These are phyloP conservation scores for Colletotrichum shisoi DNA, from an alignment of 2,329 filamentous ascomycete genomes.

Conservation along the genomic window DNA sequence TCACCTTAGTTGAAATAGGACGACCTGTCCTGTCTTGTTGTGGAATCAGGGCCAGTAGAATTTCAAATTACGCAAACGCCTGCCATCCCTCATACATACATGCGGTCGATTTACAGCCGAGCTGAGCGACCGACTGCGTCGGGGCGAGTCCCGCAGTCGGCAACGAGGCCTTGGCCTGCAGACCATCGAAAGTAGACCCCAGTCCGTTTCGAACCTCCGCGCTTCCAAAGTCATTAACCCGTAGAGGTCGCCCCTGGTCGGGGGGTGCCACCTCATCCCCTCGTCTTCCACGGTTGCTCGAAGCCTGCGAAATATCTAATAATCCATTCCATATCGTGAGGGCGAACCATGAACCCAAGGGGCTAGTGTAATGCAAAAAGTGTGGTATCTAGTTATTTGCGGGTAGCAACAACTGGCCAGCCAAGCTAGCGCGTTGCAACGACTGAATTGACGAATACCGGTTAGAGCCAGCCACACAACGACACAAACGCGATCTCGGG, in stretches of 20 bases:
- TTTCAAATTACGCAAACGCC: slow-evolving; percentile 41
- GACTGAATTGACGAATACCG: slow-evolving; percentile 43
- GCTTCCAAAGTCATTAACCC: slow-evolving; percentile 38
- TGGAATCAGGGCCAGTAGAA: slow-evolving; percentile 36
- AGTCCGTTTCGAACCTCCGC: slow-evolving; percentile 47
- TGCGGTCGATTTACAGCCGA: slow-evolving; percentile 42
- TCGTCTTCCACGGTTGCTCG: slow-evolving; percentile 36
- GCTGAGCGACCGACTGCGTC: slow-evolving; percentile 19
- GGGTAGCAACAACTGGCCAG: slow-evolving; percentile 54
- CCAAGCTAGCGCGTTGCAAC: slow-evolving; percentile 48
- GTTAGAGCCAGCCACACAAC: slow-evolving; percentile 22
- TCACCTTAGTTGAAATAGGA: not conserved
- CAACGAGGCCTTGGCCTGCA: slow-evolving; percentile 22
- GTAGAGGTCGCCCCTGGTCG: slow-evolving; percentile 16
- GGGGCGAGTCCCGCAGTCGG: slow-evolving; percentile 23
- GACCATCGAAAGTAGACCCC: slow-evolving; percentile 33
- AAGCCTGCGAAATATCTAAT: slow-evolving; percentile 38
- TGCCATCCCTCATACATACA: slow-evolving; percentile 41
- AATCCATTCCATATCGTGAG: slow-evolving; percentile 39
- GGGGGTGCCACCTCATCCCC: slow-evolving; percentile 27
- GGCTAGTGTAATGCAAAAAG: slow-evolving; percentile 41
- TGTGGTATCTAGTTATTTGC: slow-evolving; percentile 48
- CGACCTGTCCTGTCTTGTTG: not conserved
- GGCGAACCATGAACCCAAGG: slow-evolving; percentile 40
- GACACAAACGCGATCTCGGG: slow-evolving; percentile 34